Base-by-base conservation (phyloP, 108 stramenopile species). In the Conticribra guillardii region DNA sequence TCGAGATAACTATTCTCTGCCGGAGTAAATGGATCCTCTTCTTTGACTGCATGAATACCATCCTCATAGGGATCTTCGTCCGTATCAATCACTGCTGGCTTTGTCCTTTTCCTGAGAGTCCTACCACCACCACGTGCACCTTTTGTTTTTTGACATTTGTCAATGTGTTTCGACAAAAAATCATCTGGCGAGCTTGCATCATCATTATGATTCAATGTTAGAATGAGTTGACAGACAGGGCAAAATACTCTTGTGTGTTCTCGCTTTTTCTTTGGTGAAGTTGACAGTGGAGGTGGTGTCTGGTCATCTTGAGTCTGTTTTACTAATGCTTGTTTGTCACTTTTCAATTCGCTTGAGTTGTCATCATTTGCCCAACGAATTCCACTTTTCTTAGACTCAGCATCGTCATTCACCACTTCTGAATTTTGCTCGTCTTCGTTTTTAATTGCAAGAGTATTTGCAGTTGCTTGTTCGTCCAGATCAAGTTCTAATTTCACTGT, bases 81-180 rank as follows among this genome's bases (percentile, higher is more conserved):
- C 1, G 60, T 29, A 55, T 70, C 68, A 44, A 75, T 30, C 24
- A 64, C 22, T 5, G 54, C 30, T 24, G 56, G 69, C 16, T 71
- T 81, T 16, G 34, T 81, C 32, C 56, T 71, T 48, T 56, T 70
- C 52, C 74, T 31, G 27, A 58, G 47, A 3, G 73, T 56, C 53
- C 69, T 70, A 41, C 74, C 55, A 27, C 58, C 33, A 18, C 63
- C 27, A 44, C 70, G 29, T 48, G 15, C 44, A 8, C 37, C 21
- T 50, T 14, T 76, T 17, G 11, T 51, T 61, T 71, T 33, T 31
- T 81, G 80, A 71, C 80, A 81, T 46, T 76, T 54, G 17, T 48
- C 63, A 37, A 81, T 76, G 19, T 81, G 80, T 31, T 58, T 59
- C 7, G 80, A 75, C 14, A 81, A 57, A 56, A 76, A 81, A 52